Conservation (phyloP, 1,139 yeast species). For the Taiozyma onychis region DNA sequence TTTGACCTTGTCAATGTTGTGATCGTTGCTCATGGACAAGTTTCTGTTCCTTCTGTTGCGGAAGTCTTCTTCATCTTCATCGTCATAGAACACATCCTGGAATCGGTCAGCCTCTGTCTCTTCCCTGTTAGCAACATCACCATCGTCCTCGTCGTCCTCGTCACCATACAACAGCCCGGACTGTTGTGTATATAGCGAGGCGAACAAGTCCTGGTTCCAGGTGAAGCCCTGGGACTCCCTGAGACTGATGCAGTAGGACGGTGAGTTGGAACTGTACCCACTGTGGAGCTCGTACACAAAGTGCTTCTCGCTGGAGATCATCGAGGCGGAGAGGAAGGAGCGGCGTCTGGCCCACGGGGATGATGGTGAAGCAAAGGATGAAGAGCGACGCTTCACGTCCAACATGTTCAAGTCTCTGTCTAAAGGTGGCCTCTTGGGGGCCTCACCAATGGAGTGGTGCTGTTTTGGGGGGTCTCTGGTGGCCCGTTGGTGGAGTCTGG, state of each 20-base stretch:
- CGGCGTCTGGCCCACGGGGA: slow-evolving; percentile 56
- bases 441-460: neutral
- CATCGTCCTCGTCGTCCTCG: slow-evolving; percentile 9
- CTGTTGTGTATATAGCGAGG: slow-evolving; percentile 58
- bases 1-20: slow-evolving; percentile 34
- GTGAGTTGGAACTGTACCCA: slow-evolving; percentile 17
- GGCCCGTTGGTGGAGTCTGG: neutral
- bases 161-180: slow-evolving; percentile 38
- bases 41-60: neutral
- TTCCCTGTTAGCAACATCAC: slow-evolving; percentile 9
- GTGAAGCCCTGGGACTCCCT: slow-evolving; percentile 68
- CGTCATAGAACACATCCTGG: slow-evolving; percentile 2
- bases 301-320: slow-evolving; percentile 57
- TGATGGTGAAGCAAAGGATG: slow-evolving; percentile 43
- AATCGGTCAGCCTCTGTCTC: slow-evolving; percentile 6
- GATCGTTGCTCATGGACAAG: slow-evolving; percentile 14
- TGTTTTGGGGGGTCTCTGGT: slow-evolving; percentile 1
- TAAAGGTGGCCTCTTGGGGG: neutral
- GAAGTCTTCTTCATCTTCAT: slow-evolving; percentile 4
- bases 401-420: neutral
- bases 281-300: slow-evolving; percentile 47
- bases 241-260: slow-evolving; percentile 30
- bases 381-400: slow-evolving; percentile 23
- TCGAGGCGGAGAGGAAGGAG: slow-evolving; percentile 53
- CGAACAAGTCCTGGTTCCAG: slow-evolving; percentile 72